These are phyloP conservation scores for Phalaenopsis equestris DNA, from an alignment of 106 monocot genomes.

Conservation along the genomic window DNA sequence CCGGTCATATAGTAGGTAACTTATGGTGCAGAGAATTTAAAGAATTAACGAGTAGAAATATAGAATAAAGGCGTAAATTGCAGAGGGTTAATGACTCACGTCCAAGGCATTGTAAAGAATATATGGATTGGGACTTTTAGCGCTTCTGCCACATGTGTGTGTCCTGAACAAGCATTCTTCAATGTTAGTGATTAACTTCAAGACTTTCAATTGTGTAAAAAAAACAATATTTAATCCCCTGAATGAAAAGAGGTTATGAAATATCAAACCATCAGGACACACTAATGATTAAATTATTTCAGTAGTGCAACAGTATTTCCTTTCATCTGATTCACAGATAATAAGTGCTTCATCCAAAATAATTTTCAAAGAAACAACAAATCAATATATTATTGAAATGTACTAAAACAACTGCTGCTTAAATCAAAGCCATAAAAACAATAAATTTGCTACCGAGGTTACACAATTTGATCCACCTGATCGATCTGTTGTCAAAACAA, in stretches of 20 bases:
- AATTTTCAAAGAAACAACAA: neutral
- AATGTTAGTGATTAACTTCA: slow-evolving; percentile 30
- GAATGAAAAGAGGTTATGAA: slow-evolving; percentile 8
- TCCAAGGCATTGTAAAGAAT: slow-evolving; percentile 99
- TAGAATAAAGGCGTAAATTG: neutral
- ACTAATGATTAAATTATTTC: neutral
- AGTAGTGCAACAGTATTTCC: neutral
- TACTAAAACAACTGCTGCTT: neutral
- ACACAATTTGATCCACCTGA: neutral
- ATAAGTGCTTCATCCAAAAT: neutral
- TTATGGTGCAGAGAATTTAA: neutral
- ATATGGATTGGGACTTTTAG: slow-evolving; percentile 93
- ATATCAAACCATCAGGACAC: slow-evolving; percentile 10
- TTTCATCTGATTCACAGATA: neutral
- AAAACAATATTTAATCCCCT: slow-evolving; percentile 23
- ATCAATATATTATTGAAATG: slow-evolving; percentile 2
- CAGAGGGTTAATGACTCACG: slow-evolving; percentile 51
- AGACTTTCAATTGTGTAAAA: slow-evolving; percentile 23
- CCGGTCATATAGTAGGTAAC: neutral
- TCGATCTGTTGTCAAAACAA: neutral
- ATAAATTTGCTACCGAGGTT: neutral
- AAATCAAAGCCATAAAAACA: neutral
- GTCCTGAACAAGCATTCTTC: slow-evolving; percentile 73
- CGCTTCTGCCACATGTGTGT: slow-evolving; percentile 98
- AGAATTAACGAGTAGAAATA: neutral